These are phyloP conservation scores for Leccinum longicurvipes DNA, from an alignment of 768 basidiomycete species.

Conservation along the genomic window DNA sequence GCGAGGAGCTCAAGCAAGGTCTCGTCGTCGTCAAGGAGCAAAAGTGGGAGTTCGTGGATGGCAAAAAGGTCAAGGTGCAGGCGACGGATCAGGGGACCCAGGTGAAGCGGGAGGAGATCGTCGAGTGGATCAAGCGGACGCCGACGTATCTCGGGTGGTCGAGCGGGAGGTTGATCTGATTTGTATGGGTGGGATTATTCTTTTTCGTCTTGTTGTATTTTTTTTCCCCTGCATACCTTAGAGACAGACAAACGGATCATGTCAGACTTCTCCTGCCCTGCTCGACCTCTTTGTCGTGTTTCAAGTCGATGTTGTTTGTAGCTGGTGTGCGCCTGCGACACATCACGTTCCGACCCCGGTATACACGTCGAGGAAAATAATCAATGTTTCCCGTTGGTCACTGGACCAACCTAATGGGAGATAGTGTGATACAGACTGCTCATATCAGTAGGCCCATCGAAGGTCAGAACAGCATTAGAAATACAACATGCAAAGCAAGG, in stretches of 20 bases:
- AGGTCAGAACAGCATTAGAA: too few species aligned
- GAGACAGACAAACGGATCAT: neutral
- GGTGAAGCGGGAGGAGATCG: slow-evolving; percentile 58
- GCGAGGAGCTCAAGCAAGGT: slow-evolving; percentile 79
- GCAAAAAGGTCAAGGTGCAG: slow-evolving; percentile 62
- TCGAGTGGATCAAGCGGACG: slow-evolving; percentile 57
- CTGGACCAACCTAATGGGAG: too few species aligned
- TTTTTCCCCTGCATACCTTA: neutral
- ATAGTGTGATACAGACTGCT: too few species aligned
- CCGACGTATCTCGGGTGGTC: slow-evolving; percentile 30
- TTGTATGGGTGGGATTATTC: neutral
- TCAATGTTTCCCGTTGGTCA: too few species aligned
- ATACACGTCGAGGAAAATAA: too few species aligned
- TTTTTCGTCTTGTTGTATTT: neutral
- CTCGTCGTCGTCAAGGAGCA: slow-evolving; percentile 92
- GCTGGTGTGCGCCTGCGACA: too few species aligned
- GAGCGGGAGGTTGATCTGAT: slow-evolving; percentile 28
- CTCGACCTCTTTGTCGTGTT: too few species aligned
- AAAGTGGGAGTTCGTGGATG: slow-evolving; percentile 70
- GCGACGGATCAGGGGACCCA: slow-evolving; percentile 61
- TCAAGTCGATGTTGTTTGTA: too few species aligned
- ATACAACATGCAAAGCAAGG: too few species aligned
- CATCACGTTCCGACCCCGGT: too few species aligned
- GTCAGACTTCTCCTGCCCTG: too few species aligned
- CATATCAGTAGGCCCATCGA: too few species aligned